These are phyloP conservation scores for Fraxinus excelsior DNA, from an alignment of 257 asterid genomes.

Conservation along the genomic window DNA sequence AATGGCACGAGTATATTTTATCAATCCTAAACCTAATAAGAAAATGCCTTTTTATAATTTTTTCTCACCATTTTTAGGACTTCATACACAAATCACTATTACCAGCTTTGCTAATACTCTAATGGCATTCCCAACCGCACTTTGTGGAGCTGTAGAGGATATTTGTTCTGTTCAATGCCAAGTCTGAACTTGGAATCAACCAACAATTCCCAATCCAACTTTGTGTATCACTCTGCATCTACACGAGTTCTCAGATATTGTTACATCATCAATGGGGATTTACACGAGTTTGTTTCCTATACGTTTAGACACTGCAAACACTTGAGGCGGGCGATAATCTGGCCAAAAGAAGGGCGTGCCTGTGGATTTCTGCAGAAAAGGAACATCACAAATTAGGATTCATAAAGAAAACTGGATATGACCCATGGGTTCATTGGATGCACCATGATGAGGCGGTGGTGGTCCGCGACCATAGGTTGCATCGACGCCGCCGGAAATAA, in stretches of 20 bases:
- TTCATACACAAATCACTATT: slow-evolving; percentile 23
- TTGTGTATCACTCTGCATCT: slow-evolving; percentile 29
- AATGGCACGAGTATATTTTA: too few species aligned
- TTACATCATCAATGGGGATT: slow-evolving; percentile 34
- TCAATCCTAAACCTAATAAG: too few species aligned
- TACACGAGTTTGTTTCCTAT: slow-evolving; percentile 37
- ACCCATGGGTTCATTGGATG: too few species aligned
- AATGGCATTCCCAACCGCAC: slow-evolving; percentile 31
- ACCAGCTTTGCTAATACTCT: slow-evolving; percentile 19
- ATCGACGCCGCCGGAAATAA: too few species aligned
- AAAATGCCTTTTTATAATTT: too few species aligned
- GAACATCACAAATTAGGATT: neutral
- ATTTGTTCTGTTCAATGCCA: slow-evolving; percentile 16
- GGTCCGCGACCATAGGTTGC: too few species aligned
- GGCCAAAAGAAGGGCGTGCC: slow-evolving; percentile 82
- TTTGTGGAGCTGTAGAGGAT: too few species aligned
- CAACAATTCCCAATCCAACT: slow-evolving; percentile 61
- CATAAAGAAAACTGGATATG: too few species aligned
- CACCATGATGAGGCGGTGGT: too few species aligned
- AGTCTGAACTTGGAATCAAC: slow-evolving; percentile 80
- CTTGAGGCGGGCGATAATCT: slow-evolving; percentile 81
- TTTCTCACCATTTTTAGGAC: too few species aligned
- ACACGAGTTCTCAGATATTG: too few species aligned
- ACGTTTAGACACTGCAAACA: slow-evolving; percentile 58
- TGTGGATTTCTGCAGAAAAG: slow-evolving; percentile 64